Evolutionary conservation across 495 filamentous ascomycete genomes (phyloP).

Genomic region (Echria macrotheca): DNA sequence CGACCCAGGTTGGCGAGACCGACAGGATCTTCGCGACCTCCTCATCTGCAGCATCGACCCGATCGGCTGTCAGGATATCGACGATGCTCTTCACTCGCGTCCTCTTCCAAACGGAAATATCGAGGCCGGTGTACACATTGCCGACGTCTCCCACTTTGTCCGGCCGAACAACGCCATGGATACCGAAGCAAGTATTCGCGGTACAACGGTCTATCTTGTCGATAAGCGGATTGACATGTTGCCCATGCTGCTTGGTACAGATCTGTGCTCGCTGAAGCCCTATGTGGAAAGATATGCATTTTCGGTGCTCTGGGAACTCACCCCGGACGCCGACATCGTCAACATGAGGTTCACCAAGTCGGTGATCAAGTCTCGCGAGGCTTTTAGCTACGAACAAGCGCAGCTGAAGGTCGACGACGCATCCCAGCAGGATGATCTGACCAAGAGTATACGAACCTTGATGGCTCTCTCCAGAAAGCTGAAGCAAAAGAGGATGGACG

Average conservation of each 20-base stretch:
- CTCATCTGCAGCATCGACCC: conserved; percentile 97
- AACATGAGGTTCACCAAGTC: conserved; percentile 86
- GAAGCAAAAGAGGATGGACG: conserved; percentile 92
- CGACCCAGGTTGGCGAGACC: conserved; percentile 77
- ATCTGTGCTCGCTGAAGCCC: conserved; percentile 93
- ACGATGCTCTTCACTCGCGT: conserved; percentile 89
- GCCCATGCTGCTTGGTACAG: conserved; percentile 89
- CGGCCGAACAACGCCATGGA: conserved; percentile 98
- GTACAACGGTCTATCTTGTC: conserved; percentile 94
- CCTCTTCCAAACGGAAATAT: conserved; percentile 86
- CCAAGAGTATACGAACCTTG: conserved; percentile 80
- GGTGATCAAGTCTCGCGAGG: conserved; percentile 94
- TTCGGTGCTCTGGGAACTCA: conserved; percentile 90
- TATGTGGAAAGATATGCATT: conserved; percentile 97
- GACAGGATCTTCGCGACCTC: conserved; percentile 76
- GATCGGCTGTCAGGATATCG: conserved; percentile 93
- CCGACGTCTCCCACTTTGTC: conserved; percentile 97
- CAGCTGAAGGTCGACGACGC: conserved; percentile 87
- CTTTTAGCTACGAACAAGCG: conserved; percentile 95
- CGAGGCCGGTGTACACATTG: conserved; percentile 98
- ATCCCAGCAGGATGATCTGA: conserved; percentile 81
- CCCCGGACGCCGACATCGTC: conserved; percentile 76
- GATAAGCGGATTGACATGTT: conserved; percentile 99
- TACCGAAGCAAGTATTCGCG: conserved; percentile 82
- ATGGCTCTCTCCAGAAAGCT: conserved; percentile 88